A percentile compares a stretch with the other conserved stretches of the same genome.
Evolutionary conservation across 176 grass and related monocot species (phyloP).

Genomic region (Chrysopogon serrulatus): DNA sequence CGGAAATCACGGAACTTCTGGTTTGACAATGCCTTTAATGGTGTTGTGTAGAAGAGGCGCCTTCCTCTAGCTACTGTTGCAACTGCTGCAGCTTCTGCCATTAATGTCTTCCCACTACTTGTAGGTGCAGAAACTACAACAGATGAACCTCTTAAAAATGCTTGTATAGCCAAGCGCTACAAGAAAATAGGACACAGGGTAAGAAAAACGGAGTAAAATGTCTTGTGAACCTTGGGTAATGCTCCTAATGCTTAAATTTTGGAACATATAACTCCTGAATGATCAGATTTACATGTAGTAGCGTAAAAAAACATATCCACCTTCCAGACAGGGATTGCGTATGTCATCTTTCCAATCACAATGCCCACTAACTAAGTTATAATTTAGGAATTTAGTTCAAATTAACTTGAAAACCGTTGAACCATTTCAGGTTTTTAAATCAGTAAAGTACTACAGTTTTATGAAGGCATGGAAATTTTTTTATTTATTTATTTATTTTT

Average conservation of each 20-base stretch:
- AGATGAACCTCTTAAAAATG: slow-evolving; percentile 91
- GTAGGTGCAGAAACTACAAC: slow-evolving; percentile 92
- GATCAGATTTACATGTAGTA: not conserved
- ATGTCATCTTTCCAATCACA: not conserved
- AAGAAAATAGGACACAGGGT: slow-evolving; percentile 33
- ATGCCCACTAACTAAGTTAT: not conserved
- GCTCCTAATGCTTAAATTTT: not conserved
- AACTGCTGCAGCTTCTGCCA: slow-evolving; percentile 90
- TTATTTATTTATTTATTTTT: too few relatives aligned
- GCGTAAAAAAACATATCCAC: not conserved
- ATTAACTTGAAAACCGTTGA: not conserved
- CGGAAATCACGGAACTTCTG: slow-evolving; percentile 94
- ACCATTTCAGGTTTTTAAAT: not conserved
- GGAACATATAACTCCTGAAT: not conserved
- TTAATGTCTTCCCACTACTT: slow-evolving; percentile 95
- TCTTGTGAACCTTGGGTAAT: not conserved
- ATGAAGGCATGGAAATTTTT: not conserved
- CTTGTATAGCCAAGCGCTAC: slow-evolving; percentile 81
- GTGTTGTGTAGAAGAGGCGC: slow-evolving; percentile 91
- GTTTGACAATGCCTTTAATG: slow-evolving; percentile 94
- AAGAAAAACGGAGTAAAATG: slow-evolving; percentile 6
- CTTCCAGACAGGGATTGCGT: not conserved
- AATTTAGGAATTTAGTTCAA: not conserved
- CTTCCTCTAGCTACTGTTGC: slow-evolving; percentile 84
- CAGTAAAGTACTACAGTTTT: not conserved